phyloP scores from a whole-genome alignment of 495 filamentous ascomycete genomes.

The Hypoxylon lienhwacheense region DNA sequence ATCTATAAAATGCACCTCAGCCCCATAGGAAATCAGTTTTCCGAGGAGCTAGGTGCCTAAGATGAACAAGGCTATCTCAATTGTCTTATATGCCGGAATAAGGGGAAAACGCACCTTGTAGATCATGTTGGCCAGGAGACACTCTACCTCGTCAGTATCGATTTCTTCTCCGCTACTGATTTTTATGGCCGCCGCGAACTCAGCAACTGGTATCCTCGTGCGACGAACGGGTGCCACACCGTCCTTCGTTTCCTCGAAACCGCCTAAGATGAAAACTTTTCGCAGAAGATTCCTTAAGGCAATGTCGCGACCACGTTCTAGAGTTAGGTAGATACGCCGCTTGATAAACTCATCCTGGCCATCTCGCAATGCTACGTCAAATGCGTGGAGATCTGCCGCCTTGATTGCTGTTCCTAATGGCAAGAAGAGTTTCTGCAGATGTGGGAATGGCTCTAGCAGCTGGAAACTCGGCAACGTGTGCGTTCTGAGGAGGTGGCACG shows the following conservation, averaged over 20 bases:
- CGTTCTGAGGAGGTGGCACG: constrained; percentile 83
- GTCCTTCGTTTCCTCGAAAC: constrained; percentile 73
- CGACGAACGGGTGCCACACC: constrained; percentile 61
- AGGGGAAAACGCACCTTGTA: constrained; percentile 76
- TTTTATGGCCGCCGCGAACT: constrained; percentile 68
- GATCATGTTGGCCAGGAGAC: constrained; percentile 88
- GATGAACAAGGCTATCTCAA: too few species aligned
- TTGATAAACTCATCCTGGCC: constrained; percentile 89
- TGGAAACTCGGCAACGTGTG: constrained; percentile 74
- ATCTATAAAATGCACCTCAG: too few species aligned
- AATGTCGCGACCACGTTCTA: constrained; percentile 90
- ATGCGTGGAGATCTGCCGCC: constrained; percentile 76
- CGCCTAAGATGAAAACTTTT: constrained; percentile 82
- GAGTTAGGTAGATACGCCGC: constrained; percentile 90
- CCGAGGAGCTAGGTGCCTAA: too few species aligned
- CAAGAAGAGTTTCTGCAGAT: constrained; percentile 74
- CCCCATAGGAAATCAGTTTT: too few species aligned
- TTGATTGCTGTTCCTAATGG: constrained; percentile 78
- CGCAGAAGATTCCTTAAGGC: constrained; percentile 85
- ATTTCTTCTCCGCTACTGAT: constrained; percentile 62
- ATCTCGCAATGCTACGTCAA: constrained; percentile 77
- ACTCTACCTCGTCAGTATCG: constrained; percentile 93
- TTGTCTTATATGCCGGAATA: too few species aligned
- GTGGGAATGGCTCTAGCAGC: constrained; percentile 74
- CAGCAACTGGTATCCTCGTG: constrained; percentile 76